Evolutionary conservation across 2,329 filamentous ascomycete genomes (phyloP).

Genomic region (Cladophialophora yegresii): DNA sequence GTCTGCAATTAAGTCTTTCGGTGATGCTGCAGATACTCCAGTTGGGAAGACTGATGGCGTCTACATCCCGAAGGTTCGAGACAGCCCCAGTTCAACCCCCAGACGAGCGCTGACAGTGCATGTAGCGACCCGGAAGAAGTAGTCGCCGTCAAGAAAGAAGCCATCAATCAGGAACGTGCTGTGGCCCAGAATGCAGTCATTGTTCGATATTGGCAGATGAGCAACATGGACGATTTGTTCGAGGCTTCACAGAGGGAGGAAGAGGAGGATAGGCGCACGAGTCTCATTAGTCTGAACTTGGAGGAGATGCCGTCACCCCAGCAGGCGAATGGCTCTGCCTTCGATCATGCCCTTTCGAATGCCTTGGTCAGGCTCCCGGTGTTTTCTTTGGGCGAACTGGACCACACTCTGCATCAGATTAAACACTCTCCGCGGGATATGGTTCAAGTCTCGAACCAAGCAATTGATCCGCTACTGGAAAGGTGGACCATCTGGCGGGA

Average conservation of each 20-base stretch:
- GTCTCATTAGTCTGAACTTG: conserved; percentile 28
- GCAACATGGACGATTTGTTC: conserved; percentile 44
- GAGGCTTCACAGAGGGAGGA: conserved; percentile 43
- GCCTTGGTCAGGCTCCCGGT: conserved; percentile 38
- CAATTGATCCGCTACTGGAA: conserved; percentile 41
- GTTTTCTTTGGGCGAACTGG: conserved; percentile 42
- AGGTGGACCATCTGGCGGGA: conserved; percentile 38
- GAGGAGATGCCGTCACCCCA: conserved; percentile 22
- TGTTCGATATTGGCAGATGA: conserved; percentile 47
- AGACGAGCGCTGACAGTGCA: conserved; percentile 4
- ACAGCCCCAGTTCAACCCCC: too few species aligned
- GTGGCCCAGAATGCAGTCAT: conserved; percentile 50
- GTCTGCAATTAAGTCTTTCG: conserved; percentile 46
- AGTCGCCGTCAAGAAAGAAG: conserved; percentile 38
- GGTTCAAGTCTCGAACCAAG: conserved; percentile 43
- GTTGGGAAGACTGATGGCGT: conserved; percentile 42
- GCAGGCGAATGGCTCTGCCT: conserved; percentile 18
- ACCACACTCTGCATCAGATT: conserved; percentile 41
- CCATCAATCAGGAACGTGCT: conserved; percentile 45
- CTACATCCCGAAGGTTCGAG: conserved; percentile 36
- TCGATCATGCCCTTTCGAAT: conserved; percentile 28
- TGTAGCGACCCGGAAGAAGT: conserved; percentile 32
- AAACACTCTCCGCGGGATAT: conserved; percentile 45
- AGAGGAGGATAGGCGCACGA: conserved; percentile 37
- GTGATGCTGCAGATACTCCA: conserved; percentile 46